Conservation (phyloP, 805 yeast genomes). For the Debaryomyces maramus region DNA sequence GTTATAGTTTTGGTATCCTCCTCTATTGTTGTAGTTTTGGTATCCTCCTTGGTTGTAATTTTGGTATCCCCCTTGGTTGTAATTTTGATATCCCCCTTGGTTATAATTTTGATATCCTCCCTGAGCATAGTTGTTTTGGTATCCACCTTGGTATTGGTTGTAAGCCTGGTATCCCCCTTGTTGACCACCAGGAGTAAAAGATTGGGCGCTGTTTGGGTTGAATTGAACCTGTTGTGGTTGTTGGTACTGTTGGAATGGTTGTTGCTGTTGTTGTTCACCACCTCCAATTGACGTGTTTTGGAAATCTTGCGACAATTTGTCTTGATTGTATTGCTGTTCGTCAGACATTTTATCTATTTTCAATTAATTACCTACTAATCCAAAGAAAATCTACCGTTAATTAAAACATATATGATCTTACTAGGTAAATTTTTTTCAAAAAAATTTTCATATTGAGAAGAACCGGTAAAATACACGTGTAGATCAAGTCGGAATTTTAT, state of each 20-base stretch:
- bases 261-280: slow-evolving; percentile 24
- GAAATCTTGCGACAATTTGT: slow-evolving; percentile 45
- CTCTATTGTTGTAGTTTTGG: slow-evolving; percentile 25
- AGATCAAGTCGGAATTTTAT: not conserved
- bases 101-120: slow-evolving; percentile 9
- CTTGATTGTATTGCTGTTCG: slow-evolving; percentile 37
- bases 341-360: slow-evolving; percentile 23
- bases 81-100: slow-evolving; percentile 12
- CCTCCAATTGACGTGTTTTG: slow-evolving; percentile 41
- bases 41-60: slow-evolving; percentile 24
- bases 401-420: too few relatives aligned
- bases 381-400: not conserved
- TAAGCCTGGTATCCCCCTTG: slow-evolving; percentile 23
- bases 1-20: slow-evolving; percentile 21
- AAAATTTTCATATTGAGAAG: not conserved
- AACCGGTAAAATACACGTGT: not conserved
- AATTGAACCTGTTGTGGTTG: slow-evolving; percentile 21
- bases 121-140: slow-evolving; percentile 23
- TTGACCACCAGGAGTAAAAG: slow-evolving; percentile 47
- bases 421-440: too few relatives aligned
- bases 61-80: slow-evolving; percentile 25
- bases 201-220: slow-evolving; percentile 51
- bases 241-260: slow-evolving; percentile 24
- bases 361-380: not conserved
- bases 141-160: slow-evolving; percentile 19